Evolutionary conservation across 1,284 basidiomycete genomes (phyloP), one percentile per base, ranked within the genome.

Genomic region (Cryptococcus sp.): DNA sequence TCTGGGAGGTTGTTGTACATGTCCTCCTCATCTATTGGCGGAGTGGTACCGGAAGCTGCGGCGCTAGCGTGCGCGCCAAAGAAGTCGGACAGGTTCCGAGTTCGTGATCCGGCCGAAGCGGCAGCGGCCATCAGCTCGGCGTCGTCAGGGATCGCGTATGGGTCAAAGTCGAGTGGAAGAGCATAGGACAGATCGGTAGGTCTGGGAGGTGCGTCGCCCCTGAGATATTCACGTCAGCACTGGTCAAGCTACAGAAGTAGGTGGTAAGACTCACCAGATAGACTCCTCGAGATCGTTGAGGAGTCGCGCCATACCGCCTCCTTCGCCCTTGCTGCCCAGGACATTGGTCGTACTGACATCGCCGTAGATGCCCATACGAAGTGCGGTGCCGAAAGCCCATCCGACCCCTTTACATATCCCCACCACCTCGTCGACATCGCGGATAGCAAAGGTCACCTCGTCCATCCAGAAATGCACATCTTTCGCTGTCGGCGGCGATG

Each of bases 241-340:
- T 4, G 2, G 6, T 16, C 19, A 20, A 23, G 31, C 25, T 8
- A 47, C 11, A 8, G 1, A 38, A 16, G 45, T 25, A 48, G 17
- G 35, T 8, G 1, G 6, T 11, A 3, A 15, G 15, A 67, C 72
- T 53, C 47, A 73, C 75, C 75, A 77, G 5, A 76, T 46, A 1
- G 69, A 72, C 57, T 76, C 74, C 50, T 77, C 75, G 10, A 77
- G 66, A 62, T 77, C 75, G 47, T 75, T 73, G 27, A 77, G 60
- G 19, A 77, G 51, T 19, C 75, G 57, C 0, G 69, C 61, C 38
- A 74, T 61, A 59, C 71, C 71, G 4, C 69, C 73, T 0, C 65
- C 72, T 31, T 61, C 47, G 2, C 68, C 68, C 20, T 66, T 63
- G 1, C 15, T 6, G 0, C 64, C 64, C 10, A 74, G 46, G 1